Evolutionary conservation across 2,329 filamentous ascomycete species (phyloP).

Genomic region (Dothideomycetes sp.): DNA sequence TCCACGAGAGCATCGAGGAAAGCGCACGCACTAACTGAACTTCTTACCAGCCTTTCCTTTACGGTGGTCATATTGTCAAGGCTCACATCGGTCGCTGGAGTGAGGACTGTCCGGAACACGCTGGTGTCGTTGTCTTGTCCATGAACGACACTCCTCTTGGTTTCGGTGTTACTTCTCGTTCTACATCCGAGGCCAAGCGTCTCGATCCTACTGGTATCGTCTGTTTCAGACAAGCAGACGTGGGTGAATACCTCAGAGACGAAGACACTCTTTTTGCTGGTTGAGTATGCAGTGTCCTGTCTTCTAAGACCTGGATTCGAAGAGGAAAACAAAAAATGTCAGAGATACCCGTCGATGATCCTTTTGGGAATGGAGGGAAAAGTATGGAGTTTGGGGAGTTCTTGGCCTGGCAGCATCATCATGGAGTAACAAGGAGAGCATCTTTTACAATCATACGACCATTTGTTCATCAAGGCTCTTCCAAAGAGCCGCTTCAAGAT

Average conservation of each 20-base stretch:
- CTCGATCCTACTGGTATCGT: conserved; percentile 85
- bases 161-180: conserved; percentile 85
- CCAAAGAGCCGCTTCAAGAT: too few species aligned
- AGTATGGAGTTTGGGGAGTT: too few species aligned
- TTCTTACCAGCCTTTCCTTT: conserved; percentile 63
- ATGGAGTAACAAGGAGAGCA: too few species aligned
- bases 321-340: not conserved
- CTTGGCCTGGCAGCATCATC: too few species aligned
- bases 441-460: too few species aligned
- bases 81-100: conserved; percentile 75
- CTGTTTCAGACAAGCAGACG: conserved; percentile 85
- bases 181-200: conserved; percentile 71
- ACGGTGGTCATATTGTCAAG: conserved; percentile 82
- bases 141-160: conserved; percentile 76
- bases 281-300: conserved; percentile 14
- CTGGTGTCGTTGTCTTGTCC: conserved; percentile 78
- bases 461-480: too few species aligned
- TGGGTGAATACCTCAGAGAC: conserved; percentile 89
- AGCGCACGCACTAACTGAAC: not conserved
- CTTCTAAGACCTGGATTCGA: not conserved
- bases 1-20: not conserved
- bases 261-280: conserved; percentile 57
- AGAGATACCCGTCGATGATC: conserved; percentile 9
- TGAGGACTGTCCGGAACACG: conserved; percentile 88
- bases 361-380: not conserved